These are phyloP conservation scores for Sanghuangporus weigelae DNA, from an alignment of 1,284 basidiomycete species.

Conservation along the genomic window DNA sequence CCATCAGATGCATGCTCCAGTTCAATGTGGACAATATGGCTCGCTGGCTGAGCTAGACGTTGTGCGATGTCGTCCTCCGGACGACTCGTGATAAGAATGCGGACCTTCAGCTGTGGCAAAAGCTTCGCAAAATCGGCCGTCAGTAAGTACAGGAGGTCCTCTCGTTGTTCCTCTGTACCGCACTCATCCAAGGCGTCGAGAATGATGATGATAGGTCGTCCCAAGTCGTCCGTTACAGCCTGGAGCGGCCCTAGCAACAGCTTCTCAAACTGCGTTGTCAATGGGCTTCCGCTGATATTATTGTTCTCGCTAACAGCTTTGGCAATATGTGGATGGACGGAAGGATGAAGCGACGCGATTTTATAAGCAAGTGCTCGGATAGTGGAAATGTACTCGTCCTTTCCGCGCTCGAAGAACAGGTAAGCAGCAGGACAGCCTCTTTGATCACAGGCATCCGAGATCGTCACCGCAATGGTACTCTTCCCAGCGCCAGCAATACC, in stretches of 20 bases:
- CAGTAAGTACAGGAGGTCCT: background rate
- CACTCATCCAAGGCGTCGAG: background rate
- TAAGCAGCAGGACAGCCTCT: background rate
- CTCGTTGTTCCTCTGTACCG: background rate
- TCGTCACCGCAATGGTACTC: background rate
- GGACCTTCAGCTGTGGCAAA: background rate
- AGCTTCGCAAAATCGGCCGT: background rate
- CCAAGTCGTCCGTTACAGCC: too few species aligned
- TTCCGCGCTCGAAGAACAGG: background rate
- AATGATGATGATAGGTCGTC: too few species aligned
- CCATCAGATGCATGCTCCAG: background rate
- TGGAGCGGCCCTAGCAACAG: background rate
- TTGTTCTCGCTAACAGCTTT: background rate
- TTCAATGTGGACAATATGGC: background rate
- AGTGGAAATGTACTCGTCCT: background rate
- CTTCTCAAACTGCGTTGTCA: background rate
- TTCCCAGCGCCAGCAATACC: background rate
- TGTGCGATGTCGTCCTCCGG: background rate
- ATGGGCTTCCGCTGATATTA: background rate
- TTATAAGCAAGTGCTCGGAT: background rate
- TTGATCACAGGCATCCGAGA: background rate
- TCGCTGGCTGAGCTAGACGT: too few species aligned
- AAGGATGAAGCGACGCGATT: background rate
- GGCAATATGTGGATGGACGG: background rate
- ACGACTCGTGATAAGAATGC: background rate